phyloP scores from a whole-genome alignment of 225 moss, liverwort and hornwort species.

The Bryum argenteum region DNA sequence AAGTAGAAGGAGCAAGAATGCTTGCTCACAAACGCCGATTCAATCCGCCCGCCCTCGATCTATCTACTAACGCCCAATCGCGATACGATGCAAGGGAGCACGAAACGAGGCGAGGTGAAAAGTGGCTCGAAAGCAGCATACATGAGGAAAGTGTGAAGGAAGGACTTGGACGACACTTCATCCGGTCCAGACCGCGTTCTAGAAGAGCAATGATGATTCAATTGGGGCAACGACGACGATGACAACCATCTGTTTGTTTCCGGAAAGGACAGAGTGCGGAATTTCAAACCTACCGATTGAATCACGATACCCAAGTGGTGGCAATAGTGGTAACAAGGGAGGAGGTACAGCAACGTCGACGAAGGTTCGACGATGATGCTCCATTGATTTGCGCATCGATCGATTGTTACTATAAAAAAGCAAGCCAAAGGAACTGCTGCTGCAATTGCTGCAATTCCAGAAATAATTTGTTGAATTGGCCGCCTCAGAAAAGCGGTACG shows the following conservation, averaged over 20 bases:
- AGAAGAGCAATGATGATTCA: neutral
- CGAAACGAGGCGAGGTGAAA: neutral
- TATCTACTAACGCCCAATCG: neutral
- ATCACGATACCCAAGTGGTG: neutral
- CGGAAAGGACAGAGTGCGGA: neutral
- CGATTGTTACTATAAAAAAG: neutral
- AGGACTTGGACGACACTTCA: slow-evolving; percentile 27
- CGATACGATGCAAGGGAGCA: neutral
- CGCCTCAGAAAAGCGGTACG: too few species aligned
- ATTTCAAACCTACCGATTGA: neutral
- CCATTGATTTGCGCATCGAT: neutral
- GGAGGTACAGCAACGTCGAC: neutral
- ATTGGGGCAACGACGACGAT: slow-evolving; percentile 2
- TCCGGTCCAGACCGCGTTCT: neutral
- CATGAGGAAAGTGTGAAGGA: slow-evolving; percentile 26
- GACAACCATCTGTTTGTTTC: neutral
- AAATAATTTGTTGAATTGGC: neutral
- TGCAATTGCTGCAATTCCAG: neutral
- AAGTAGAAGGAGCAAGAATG: neutral
- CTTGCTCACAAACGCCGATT: neutral
- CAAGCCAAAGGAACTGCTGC: neutral
- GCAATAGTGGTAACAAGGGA: neutral
- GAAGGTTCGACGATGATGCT: neutral
- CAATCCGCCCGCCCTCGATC: neutral
- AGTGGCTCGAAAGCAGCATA: slow-evolving; percentile 21